Evolutionary conservation across 2,329 filamentous ascomycete genomes (phyloP), one percentile per base, ranked within the genome.

Genomic region (Fusarium sublunatum): DNA sequence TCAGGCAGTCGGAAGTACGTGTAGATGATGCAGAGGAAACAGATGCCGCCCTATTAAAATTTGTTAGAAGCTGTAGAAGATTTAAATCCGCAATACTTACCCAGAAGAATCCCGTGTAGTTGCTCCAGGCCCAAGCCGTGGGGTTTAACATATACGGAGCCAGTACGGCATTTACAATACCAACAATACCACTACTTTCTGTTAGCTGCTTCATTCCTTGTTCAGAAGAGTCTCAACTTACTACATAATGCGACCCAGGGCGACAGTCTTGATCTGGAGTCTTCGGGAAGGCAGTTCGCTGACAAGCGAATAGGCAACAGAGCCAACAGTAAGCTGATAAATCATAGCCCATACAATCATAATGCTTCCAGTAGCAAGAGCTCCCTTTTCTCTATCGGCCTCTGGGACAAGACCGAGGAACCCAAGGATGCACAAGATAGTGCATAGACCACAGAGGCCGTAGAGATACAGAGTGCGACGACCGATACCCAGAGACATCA

Each of bases 91-190:
- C 1, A 0, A 7, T 6, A 35, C 57, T 40, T 15, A 83, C 77
- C 91, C 92, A 92, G 81, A 96, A 96, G 79, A 96, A 96, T 15
- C 92, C 92, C 0, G 92, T 86, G 67, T 85, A 95, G 78, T 95
- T 95, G 58, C 86, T 83, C 93, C 92, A 97, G 77, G 96, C 81
- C 93, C 93, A 97, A 0, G 87, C 90, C 0, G 82, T 83, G 0
- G 93, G 92, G 77, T 97, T 97, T 25, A 96, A 83, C 93, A 97
- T 97, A 77, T 96, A 96, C 0, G 93, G 93, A 0, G 92, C 94
- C 32, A 97, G 77, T 3, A 96, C 89, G 45, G 87, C 88, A 72
- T 88, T 91, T 69, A 96, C 78, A 64, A 97, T 96, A 61, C 86
- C 89, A 36, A 93, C 90, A 47, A 96, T 80, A 70, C 94, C 93